Evolutionary conservation across 805 yeast species (phyloP).

Genomic region (Tetrapisispora arboricola): DNA sequence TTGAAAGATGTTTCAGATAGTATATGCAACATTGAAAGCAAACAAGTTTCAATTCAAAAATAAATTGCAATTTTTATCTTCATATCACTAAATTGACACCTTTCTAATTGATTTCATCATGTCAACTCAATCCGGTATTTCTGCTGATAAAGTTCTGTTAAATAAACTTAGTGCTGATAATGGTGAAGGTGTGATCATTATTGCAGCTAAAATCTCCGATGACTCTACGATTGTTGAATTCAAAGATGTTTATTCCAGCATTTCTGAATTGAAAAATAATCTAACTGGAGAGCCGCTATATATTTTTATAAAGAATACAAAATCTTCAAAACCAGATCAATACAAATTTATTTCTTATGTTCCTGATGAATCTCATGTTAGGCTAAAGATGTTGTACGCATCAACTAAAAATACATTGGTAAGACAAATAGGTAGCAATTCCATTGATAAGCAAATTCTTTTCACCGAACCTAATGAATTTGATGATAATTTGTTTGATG

Average conservation of each 20-base stretch:
- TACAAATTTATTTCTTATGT: slow-evolving; percentile 68
- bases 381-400: slow-evolving; percentile 88
- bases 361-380: slow-evolving; percentile 76
- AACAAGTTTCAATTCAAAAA: no score
- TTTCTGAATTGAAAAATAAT: slow-evolving; percentile 34
- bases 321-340: slow-evolving; percentile 5
- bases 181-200: slow-evolving; percentile 6
- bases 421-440: slow-evolving; percentile 56
- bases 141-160: slow-evolving; percentile 22
- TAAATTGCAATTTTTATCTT: no score
- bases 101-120: no score
- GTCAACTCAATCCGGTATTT: slow-evolving; percentile 62
- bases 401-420: slow-evolving; percentile 72
- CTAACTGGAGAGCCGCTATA: slow-evolving; percentile 38
- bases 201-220: slow-evolving; percentile 18
- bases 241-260: slow-evolving; percentile 17
- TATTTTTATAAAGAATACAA: slow-evolving; percentile 35
- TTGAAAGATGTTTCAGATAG: no score
- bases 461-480: slow-evolving; percentile 29
- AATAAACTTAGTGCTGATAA: slow-evolving; percentile 10
- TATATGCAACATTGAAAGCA: no score
- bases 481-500: slow-evolving; percentile 7
- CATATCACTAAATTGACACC: no score
- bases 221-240: slow-evolving; percentile 17
- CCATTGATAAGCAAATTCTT: slow-evolving; percentile 28